Percentiles rank a stretch among this genome's conserved stretches.
Evolutionary conservation across 257 asterid species (phyloP).

Genomic region (Ilex aquifolium): DNA sequence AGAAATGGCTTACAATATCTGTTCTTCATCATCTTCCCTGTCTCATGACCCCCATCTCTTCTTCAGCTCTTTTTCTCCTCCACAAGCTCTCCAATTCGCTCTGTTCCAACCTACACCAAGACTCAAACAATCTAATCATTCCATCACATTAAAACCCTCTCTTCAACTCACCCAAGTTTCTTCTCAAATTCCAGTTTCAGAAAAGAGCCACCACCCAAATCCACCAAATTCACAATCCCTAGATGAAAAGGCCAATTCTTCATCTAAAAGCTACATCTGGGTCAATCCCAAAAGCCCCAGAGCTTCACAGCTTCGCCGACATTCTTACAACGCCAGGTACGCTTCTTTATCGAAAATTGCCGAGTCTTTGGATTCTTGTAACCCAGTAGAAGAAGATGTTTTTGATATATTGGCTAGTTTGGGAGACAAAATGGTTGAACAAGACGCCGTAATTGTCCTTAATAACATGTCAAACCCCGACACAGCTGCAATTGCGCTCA

Average conservation of each 20-base stretch:
- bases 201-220: slow-evolving; percentile 15
- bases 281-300: slow-evolving; percentile 73
- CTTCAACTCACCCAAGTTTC: slow-evolving; percentile 25
- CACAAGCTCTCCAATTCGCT: slow-evolving; percentile 26
- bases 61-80: slow-evolving; percentile 31
- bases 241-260: slow-evolving; percentile 20
- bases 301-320: slow-evolving; percentile 47
- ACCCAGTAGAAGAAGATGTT: slow-evolving; percentile 38
- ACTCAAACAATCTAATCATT: neutral
- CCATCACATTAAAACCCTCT: slow-evolving; percentile 15
- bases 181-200: slow-evolving; percentile 15
- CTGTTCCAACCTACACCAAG: neutral
- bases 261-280: slow-evolving; percentile 57
- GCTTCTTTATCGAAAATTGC: slow-evolving; percentile 48
- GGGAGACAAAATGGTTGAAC: slow-evolving; percentile 39
- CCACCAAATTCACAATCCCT: slow-evolving; percentile 24
- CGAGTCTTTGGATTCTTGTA: slow-evolving; percentile 49
- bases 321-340: slow-evolving; percentile 56
- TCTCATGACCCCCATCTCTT: slow-evolving; percentile 31
- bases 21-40: slow-evolving; percentile 34
- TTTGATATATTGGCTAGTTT: slow-evolving; percentile 24
- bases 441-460: slow-evolving; percentile 60
- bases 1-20: slow-evolving; percentile 46
- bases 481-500: slow-evolving; percentile 42
- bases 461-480: slow-evolving; percentile 68